Base-by-base conservation (phyloP, 1,284 basidiomycete species). In the Agroathelia rolfsii region DNA sequence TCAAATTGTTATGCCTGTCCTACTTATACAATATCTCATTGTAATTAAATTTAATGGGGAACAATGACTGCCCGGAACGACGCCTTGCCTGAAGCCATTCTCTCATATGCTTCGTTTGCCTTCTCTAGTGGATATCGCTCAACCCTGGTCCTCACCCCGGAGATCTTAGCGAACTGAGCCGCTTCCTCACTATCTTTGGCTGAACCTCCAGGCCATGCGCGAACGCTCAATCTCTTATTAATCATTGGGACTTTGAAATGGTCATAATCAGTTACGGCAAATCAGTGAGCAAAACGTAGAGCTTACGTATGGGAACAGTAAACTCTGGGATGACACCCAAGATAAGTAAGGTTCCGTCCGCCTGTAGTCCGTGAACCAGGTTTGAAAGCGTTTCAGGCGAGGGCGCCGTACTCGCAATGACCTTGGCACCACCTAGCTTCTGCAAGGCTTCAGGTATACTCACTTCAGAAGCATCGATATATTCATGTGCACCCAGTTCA, bases 11-110 rank as follows among this genome's bases (percentile, higher is more conserved):
- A n/a, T n/a, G n/a, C n/a, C n/a, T n/a, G n/a, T n/a, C n/a, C n/a
- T n/a, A n/a, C n/a, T n/a, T n/a, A n/a, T n/a, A n/a, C n/a, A n/a
- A n/a, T n/a, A n/a, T n/a, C n/a, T n/a, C n/a, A n/a, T 52, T 6
- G 34, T 34, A 17, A 47, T 52, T 21, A 27, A 46, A 14, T 51
- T 34, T 40, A 28, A 11, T 13, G 15, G 10, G 51, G 51, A 0
- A 51, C 28, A 15, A 53, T 41, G 32, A 53, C 50, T n/a, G 49
- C 45, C 12, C 51, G 39, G 46, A 51, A 53, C 22, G 41, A 37
- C 9, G 51, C 48, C n/a, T 42, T 41, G 19, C 41, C 39, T 23
- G 34, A 45, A 40, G 16, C n/a, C n/a, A n/a, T n/a, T n/a, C n/a
- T n/a, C n/a, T n/a, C n/a, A n/a, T n/a, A n/a, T n/a, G n/a, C n/a